Evolutionary conservation across 148 eudicot species (phyloP).

Genomic region (Arbutus unedo): DNA sequence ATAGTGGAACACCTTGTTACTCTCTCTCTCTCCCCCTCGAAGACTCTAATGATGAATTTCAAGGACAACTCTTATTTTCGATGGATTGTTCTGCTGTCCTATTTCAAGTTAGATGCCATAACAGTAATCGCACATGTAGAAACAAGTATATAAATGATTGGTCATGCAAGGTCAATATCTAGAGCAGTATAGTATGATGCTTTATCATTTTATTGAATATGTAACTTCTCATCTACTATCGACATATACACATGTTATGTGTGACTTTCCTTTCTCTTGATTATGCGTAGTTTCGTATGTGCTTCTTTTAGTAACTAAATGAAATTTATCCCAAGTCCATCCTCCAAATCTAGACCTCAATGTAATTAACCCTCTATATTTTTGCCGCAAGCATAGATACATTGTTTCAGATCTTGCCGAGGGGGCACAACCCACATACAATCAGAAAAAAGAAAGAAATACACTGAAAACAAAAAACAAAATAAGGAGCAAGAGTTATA

Average conservation of each 20-base stretch:
- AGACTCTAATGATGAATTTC: not conserved
- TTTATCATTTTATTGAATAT: not conserved
- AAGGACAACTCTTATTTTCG: conserved; percentile 6
- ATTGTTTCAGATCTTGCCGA: too few species aligned
- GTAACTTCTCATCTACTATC: not conserved
- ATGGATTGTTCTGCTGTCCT: not conserved
- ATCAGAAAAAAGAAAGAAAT: not conserved
- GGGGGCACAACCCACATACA: too few species aligned
- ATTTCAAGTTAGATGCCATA: not conserved
- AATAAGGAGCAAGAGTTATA: not conserved
- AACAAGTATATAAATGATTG: not conserved
- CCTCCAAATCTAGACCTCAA: too few species aligned
- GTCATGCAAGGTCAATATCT: conserved; percentile 6
- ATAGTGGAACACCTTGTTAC: not conserved
- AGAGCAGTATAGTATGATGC: not conserved
- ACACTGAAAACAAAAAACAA: not conserved
- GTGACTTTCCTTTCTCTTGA: not conserved
- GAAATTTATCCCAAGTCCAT: not conserved
- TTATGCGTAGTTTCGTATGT: not conserved
- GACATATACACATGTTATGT: not conserved
- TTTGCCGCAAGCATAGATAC: too few species aligned
- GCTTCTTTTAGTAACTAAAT: not conserved
- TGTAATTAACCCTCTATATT: too few species aligned
- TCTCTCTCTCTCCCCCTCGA: not conserved
- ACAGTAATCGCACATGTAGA: not conserved